A percentile compares a stretch with the other conserved stretches of the same genome.
Evolutionary conservation across 495 filamentous ascomycete species (phyloP).

Genomic region (Niebla homalea): DNA sequence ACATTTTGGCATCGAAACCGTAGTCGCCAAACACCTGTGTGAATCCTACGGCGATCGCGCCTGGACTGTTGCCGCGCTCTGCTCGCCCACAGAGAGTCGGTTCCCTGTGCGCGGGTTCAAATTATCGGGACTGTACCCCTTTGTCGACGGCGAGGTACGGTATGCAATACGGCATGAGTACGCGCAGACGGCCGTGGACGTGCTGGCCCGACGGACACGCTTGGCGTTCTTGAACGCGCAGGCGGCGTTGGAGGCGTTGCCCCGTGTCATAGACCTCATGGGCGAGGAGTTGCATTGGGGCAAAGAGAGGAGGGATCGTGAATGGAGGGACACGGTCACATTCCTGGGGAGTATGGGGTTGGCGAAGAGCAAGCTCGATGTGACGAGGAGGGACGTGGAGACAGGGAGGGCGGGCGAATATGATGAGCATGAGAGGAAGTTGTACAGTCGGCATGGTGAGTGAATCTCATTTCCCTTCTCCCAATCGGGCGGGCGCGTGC

Average conservation of each 20-base stretch:
- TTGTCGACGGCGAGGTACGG: conserved; percentile 89
- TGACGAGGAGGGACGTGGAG: conserved; percentile 67
- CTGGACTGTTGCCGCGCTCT: conserved; percentile 86
- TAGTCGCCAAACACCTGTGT: conserved; percentile 83
- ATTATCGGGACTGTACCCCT: conserved; percentile 75
- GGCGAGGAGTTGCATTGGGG: conserved; percentile 77
- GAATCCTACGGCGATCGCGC: conserved; percentile 88
- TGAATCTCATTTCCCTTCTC: no score
- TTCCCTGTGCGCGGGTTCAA: conserved; percentile 83
- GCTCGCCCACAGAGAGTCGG: conserved; percentile 63
- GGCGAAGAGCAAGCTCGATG: conserved; percentile 55
- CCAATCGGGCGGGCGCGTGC: no score
- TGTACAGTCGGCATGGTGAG: conserved; percentile 63
- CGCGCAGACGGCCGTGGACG: conserved; percentile 85
- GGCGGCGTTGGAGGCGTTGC: conserved; percentile 83
- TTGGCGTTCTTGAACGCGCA: conserved; percentile 93
- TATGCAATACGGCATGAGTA: conserved; percentile 88
- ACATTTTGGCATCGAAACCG: conserved; percentile 89
- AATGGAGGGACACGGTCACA: conserved; percentile 71
- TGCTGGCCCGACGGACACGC: conserved; percentile 75
- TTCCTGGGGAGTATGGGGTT: conserved; percentile 83
- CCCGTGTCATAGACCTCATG: conserved; percentile 88
- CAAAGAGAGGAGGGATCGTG: conserved; percentile 54
- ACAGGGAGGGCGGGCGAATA: conserved; percentile 57
- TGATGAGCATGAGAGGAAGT: conserved; percentile 53